Percentiles rank a stretch among this genome's conserved stretches.
phyloP scores from a whole-genome alignment of 208 protist genomes.

The Naegleria gruberi region DNA sequence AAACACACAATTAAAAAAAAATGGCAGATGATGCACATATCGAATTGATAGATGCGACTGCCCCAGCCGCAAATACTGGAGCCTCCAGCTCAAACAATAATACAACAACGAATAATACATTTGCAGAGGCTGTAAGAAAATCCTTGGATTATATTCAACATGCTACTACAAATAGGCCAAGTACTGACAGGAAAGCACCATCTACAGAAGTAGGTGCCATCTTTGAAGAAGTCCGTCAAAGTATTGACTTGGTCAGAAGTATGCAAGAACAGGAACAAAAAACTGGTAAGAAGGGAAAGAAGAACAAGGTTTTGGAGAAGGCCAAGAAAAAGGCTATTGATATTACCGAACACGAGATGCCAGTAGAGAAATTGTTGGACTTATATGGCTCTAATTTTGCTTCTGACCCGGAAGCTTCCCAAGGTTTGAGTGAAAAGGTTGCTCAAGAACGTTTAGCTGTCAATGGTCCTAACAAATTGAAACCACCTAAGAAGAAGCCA shows the following conservation, averaged over 20 bases:
- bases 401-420: not conserved
- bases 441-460: conserved; percentile 29
- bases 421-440: conserved; percentile 29
- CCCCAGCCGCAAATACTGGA: too few relatives aligned
- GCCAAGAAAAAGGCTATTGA: conserved; percentile 6
- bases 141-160: too few relatives aligned
- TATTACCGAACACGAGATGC: not conserved
- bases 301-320: not conserved
- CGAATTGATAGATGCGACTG: too few relatives aligned
- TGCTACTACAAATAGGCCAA: too few relatives aligned
- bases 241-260: not conserved
- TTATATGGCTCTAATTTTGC: not conserved
- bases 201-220: not conserved
- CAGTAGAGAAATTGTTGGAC: not conserved
- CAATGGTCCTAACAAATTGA: conserved; percentile 52
- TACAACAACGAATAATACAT: too few relatives aligned
- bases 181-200: too few relatives aligned
- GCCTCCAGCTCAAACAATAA: too few relatives aligned
- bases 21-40: too few relatives aligned
- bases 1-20: too few relatives aligned
- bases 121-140: too few relatives aligned
- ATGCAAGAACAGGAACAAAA: not conserved
- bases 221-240: not conserved
- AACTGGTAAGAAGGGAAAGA: not conserved
- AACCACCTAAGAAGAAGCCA: conserved; percentile 49